These are phyloP conservation scores for Verticillium longisporum DNA, from an alignment of 2,329 filamentous ascomycete genomes.

Conservation along the genomic window DNA sequence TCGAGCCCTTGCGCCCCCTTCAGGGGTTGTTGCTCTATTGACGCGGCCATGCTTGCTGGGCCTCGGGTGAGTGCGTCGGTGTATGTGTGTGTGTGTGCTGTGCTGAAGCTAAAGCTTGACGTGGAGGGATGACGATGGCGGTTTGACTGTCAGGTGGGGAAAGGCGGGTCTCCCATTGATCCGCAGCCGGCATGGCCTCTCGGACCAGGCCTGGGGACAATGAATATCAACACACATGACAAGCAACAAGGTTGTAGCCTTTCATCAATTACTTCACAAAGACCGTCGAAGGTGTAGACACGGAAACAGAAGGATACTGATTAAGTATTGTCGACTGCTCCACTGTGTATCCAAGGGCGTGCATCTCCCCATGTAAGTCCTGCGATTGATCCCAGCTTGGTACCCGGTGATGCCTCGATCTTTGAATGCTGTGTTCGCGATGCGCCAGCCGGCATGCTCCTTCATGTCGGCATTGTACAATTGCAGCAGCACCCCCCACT, in stretches of 20 bases:
- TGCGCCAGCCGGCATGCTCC: background rate
- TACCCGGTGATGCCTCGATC: background rate
- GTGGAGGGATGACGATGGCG: background rate
- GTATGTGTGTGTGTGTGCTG: too few species aligned
- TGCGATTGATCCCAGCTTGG: background rate
- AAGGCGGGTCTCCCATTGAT: background rate
- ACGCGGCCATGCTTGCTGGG: conserved; percentile 7
- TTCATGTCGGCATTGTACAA: background rate
- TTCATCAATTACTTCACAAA: too few species aligned
- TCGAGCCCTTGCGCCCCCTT: conserved; percentile 30
- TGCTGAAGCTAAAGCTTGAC: background rate
- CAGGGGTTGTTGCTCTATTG: background rate
- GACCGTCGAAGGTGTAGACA: background rate
- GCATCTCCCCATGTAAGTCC: background rate
- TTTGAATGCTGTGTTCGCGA: background rate
- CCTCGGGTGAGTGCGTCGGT: too few species aligned
- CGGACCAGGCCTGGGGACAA: background rate
- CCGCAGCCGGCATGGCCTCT: background rate
- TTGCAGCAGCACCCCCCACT: background rate
- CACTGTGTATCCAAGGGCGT: background rate
- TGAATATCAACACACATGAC: background rate
- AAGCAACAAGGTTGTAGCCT: too few species aligned
- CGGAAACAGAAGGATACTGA: background rate
- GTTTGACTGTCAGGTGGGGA: background rate
- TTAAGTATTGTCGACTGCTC: background rate